Evolutionary conservation across 192 early-diverging fungal genomes (phyloP).

Genomic region (Dissophora globulifera): DNA sequence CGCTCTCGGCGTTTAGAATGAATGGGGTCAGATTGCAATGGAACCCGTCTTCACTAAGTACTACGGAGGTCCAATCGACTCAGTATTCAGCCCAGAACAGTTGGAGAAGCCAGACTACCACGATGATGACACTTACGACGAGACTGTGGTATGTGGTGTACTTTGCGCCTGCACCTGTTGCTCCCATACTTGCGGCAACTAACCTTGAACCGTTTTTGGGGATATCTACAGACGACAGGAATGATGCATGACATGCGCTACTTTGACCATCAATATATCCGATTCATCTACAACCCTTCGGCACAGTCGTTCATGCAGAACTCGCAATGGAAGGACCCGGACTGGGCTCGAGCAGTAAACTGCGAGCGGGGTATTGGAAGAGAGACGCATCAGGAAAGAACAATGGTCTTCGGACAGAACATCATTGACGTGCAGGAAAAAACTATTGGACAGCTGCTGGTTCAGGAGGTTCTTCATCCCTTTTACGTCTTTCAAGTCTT

Average conservation of each 20-base stretch:
- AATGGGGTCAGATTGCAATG: constrained; percentile 69
- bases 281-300: constrained; percentile 65
- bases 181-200: too few species aligned
- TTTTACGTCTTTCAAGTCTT: constrained; percentile 87
- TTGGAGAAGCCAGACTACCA: constrained; percentile 34
- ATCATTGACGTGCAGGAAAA: constrained; percentile 77
- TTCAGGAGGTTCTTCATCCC: constrained; percentile 84
- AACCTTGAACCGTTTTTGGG: constrained; percentile 44
- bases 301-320: constrained; percentile 59
- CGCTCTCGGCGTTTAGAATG: constrained; percentile 59
- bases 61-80: constrained; percentile 74
- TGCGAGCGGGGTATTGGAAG: constrained; percentile 66
- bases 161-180: too few species aligned
- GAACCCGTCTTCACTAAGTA: constrained; percentile 64
- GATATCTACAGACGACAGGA: constrained; percentile 34
- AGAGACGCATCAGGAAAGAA: constrained; percentile 65
- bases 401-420: constrained; percentile 77
- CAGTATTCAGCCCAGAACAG: constrained; percentile 70
- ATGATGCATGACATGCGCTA: constrained; percentile 57
- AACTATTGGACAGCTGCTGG: constrained; percentile 65
- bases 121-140: constrained; percentile 47
- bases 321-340: constrained; percentile 64
- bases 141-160: constrained; percentile 54
- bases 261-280: constrained; percentile 67
- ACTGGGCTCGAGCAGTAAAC: constrained; percentile 55